Conservation (phyloP, 2,329 filamentous ascomycete species). For the Arthrobotrys sphaeroides region DNA sequence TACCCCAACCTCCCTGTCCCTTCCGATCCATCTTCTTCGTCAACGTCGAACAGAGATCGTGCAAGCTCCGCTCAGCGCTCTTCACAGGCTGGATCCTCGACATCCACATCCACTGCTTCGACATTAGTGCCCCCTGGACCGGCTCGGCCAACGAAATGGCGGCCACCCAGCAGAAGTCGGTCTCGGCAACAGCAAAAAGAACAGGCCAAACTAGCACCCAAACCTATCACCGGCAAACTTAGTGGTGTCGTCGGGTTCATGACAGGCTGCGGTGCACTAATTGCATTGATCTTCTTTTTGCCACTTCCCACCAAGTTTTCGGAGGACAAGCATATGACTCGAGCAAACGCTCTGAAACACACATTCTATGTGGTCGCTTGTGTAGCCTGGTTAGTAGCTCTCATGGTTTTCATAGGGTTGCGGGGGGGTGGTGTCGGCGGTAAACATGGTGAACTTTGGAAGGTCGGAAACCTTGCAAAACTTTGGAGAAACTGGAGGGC, state of each 20-base stretch:
- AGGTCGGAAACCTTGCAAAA: neutral
- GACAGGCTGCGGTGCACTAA: conserved; percentile 87
- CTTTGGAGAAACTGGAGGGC: conserved; percentile 1
- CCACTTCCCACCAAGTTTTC: conserved; percentile 84
- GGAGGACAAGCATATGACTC: conserved; percentile 74
- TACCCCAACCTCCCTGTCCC: conserved; percentile 17
- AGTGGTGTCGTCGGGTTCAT: conserved; percentile 92
- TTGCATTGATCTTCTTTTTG: conserved; percentile 83
- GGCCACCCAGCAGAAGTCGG: conserved; percentile 40
- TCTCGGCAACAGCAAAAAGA: conserved; percentile 48
- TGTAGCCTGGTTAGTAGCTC: conserved; percentile 76
- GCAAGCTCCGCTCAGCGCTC: conserved; percentile 25
- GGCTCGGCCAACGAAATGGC: conserved; percentile 28
- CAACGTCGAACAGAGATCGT: conserved; percentile 31
- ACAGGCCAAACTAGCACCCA: conserved; percentile 58
- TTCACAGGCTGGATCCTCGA: conserved; percentile 18
- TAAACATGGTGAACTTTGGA: conserved; percentile 40
- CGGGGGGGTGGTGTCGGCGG: conserved; percentile 58
- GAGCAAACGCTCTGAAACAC: conserved; percentile 77
- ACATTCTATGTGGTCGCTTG: conserved; percentile 87
- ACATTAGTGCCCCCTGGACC: conserved; percentile 13
- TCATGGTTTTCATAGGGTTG: conserved; percentile 82
- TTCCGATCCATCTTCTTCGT: conserved; percentile 39
- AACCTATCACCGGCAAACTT: conserved; percentile 68
- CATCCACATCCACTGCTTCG: conserved; percentile 29